phyloP scores from a whole-genome alignment of 164 flowering plant species.

The Piper longum region DNA sequence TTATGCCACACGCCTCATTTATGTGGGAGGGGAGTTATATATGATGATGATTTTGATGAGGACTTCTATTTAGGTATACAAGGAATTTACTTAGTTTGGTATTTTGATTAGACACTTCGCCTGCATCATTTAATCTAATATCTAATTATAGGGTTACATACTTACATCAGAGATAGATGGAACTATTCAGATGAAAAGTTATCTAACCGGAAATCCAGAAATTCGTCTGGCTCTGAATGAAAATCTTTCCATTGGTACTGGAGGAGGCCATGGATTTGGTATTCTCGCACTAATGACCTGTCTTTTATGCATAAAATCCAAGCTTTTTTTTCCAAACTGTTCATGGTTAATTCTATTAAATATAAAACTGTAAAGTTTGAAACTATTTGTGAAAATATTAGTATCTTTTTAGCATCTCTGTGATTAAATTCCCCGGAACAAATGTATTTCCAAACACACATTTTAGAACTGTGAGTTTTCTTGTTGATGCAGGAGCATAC shows the following conservation, averaged over 20 bases:
- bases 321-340: not conserved
- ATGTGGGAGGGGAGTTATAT: too few relatives aligned
- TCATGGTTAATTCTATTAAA: not conserved
- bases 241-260: constrained; percentile 68
- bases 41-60: not conserved
- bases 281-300: constrained; percentile 4
- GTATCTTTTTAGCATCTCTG: not conserved
- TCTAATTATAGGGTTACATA: constrained; percentile 60
- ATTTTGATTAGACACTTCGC: too few relatives aligned
- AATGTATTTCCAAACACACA: too few relatives aligned
- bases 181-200: constrained; percentile 97
- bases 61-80: too few relatives aligned
- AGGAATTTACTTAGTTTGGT: too few relatives aligned
- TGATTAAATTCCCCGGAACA: not conserved
- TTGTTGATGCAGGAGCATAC: too few relatives aligned
- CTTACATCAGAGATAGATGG: constrained; percentile 98
- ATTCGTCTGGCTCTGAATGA: constrained; percentile 87
- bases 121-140: not conserved
- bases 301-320: not conserved
- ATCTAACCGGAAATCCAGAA: constrained; percentile 91
- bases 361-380: not conserved
- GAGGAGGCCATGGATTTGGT: constrained; percentile 63
- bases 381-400: not conserved
- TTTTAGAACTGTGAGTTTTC: too few relatives aligned
- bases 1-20: not conserved